Evolutionary conservation across 495 filamentous ascomycete species (phyloP), one percentile per base, ranked within the genome.

Genomic region (Penicillium bovifimosum): DNA sequence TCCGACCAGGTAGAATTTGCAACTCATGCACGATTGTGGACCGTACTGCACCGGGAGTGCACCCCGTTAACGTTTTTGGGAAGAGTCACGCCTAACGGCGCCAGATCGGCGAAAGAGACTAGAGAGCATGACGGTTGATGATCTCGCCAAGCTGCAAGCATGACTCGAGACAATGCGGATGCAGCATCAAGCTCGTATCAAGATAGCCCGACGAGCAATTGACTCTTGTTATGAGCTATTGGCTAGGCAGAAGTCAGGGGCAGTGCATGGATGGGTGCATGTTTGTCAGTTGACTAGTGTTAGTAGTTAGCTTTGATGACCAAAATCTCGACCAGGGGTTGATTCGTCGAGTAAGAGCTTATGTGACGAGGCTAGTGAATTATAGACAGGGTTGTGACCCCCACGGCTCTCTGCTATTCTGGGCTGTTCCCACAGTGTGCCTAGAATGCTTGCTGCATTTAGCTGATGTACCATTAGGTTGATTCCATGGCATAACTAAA

Each of bases 181-280:
- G 18, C 31, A 47, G 46, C 53, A 24, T 59, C 38, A 54, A 52
- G 11, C 41, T 61, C 43, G 51, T 55, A 39, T 47, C 45, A 9
- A 26, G 28, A n/a, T 38, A 6, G 1, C 16, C 16, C 13, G 13
- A 36, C 1, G n/a, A 31, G 20, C 20, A 24, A 24, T 24, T 4
- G 20, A 24, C 20, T 24, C 20, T 24, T 24, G 20, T 24, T 24
- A 24, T 24, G 20, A 24, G 20, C 20, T 24, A 4, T 24, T 24
- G 20, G 4, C 4, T 4, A 24, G 20, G 4, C 20, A 2, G 20
- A 24, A 24, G 20, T 24, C 4, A 24, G 20, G 20, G 20, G 20
- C 20, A 24, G 20, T 24, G 20, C 20, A 24, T 24, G 20, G 20
- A 24, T 24, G 20, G 20, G 4, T 24, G 20, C 20, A 24, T 24